Evolutionary conservation across 129 eudicot genomes (phyloP).

Genomic region (Arctium lappa): DNA sequence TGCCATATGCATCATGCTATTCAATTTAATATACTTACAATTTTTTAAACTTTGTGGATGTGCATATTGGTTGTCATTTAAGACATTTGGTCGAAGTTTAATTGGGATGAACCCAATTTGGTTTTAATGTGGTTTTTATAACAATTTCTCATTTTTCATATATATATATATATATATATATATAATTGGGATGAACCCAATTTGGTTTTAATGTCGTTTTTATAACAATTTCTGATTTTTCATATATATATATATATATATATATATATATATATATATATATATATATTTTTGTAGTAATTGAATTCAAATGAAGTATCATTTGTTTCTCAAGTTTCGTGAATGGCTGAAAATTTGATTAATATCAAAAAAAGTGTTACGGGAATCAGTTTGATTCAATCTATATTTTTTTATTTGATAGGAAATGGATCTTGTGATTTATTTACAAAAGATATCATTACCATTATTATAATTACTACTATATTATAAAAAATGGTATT

Average conservation of each 20-base stretch:
- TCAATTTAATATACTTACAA: conserved; percentile 14
- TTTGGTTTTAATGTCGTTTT: neutral
- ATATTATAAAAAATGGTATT: neutral
- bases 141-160: no score
- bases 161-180: no score
- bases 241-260: no score
- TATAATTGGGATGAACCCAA: conserved; percentile 4
- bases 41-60: neutral
- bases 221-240: no score
- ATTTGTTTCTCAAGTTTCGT: neutral
- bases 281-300: neutral
- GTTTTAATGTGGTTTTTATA: neutral
- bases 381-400: neutral
- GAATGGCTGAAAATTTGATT: neutral
- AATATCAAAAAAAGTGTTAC: neutral
- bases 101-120: conserved; percentile 2
- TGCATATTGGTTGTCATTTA: neutral
- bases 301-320: neutral
- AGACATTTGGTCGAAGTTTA: neutral
- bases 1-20: conserved; percentile 26
- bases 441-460: neutral
- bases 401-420: neutral
- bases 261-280: neutral
- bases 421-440: neutral
- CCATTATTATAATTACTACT: neutral